Evolutionary conservation across 202 grass and related monocot species (phyloP).

Genomic region (Elaeis oleifera): DNA sequence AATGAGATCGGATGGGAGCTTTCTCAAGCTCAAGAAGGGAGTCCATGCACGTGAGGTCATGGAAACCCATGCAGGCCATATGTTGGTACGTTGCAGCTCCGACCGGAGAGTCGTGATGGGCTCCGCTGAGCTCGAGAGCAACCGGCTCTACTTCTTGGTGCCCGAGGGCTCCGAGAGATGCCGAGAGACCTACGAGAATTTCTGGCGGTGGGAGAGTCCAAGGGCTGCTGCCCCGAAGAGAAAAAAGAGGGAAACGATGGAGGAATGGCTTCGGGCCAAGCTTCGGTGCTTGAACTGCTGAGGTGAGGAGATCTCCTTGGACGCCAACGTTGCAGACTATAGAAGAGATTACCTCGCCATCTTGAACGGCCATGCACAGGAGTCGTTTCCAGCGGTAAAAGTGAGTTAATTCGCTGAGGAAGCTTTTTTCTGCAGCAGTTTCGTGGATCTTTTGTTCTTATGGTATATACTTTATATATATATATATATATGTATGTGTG

Average conservation of each 20-base stretch:
- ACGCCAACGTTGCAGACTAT: background rate
- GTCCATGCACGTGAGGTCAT: background rate
- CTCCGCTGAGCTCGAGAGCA: background rate
- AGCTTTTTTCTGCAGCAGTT: too few species aligned
- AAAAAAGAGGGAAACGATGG: too few species aligned
- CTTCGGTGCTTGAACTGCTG: too few species aligned
- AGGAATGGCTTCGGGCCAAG: too few species aligned
- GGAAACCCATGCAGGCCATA: background rate
- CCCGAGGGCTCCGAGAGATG: background rate
- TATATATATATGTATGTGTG: too few species aligned
- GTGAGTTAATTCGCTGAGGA: too few species aligned
- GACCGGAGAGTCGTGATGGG: background rate
- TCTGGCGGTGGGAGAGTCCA: background rate
- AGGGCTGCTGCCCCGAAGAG: background rate
- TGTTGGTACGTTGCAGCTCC: background rate
- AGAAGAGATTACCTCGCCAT: background rate
- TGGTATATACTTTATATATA: too few species aligned
- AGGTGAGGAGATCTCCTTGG: background rate
- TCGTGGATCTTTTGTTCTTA: too few species aligned
- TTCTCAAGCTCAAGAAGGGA: background rate
- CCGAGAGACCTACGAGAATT: background rate
- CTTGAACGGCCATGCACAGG: too few species aligned
- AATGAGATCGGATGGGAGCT: background rate
- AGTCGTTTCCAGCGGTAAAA: too few species aligned
- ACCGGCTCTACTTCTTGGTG: conserved; percentile 3